These are phyloP conservation scores for Cyclotella atomus DNA, from an alignment of 108 stramenopile genomes.

Conservation along the genomic window DNA sequence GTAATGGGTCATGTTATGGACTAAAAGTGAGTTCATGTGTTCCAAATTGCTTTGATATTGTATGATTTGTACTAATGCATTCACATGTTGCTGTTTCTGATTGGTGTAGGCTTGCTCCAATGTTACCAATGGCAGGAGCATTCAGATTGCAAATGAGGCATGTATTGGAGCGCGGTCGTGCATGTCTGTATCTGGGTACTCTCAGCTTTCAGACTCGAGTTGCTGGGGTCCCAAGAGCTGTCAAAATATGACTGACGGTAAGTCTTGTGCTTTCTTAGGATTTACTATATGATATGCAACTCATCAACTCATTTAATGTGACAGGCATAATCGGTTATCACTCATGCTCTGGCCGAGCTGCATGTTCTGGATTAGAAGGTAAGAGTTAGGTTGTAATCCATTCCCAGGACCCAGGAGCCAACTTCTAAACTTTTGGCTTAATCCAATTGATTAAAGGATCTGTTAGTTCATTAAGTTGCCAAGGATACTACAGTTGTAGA, in stretches of 20 bases:
- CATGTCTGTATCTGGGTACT: neutral
- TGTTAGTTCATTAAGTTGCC: neutral
- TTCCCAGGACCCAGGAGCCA: neutral
- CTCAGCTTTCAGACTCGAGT: neutral
- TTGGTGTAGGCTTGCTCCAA: no score
- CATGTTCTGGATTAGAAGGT: neutral
- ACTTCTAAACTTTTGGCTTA: neutral
- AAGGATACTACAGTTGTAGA: neutral
- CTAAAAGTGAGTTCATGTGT: no score
- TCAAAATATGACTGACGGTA: neutral
- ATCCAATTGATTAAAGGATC: neutral
- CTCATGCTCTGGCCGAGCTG: neutral
- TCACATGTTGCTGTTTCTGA: no score
- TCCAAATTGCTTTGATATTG: no score
- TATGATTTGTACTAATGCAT: no score
- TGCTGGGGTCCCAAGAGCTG: neutral
- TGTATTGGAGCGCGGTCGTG: neutral
- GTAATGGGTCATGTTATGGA: neutral
- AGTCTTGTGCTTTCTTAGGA: neutral
- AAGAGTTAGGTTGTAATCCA: neutral
- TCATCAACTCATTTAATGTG: neutral
- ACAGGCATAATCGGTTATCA: neutral
- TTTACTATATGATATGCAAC: neutral
- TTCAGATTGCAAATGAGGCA: neutral
- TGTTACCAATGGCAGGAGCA: neutral